phyloP scores from a whole-genome alignment of 2,329 filamentous ascomycete genomes.

The Colletotrichum sp. region DNA sequence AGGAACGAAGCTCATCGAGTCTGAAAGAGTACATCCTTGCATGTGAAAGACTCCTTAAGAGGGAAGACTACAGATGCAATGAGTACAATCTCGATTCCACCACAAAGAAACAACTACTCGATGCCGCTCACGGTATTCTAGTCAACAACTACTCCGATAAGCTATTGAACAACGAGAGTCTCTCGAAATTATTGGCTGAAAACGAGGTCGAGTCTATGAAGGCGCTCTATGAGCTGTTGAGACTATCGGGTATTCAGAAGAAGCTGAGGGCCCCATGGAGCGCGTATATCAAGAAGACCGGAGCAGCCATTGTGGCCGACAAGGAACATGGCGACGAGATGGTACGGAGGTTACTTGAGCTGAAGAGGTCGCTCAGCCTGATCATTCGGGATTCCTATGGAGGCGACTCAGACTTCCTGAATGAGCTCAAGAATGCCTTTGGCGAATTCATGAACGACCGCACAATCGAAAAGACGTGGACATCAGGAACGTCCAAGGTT shows the following conservation, averaged over 20 bases:
- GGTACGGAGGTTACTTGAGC: slow-evolving; percentile 80
- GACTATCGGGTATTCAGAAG: slow-evolving; percentile 72
- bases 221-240: slow-evolving; percentile 78
- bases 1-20: slow-evolving; percentile 64
- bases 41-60: slow-evolving; percentile 71
- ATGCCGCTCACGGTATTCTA: slow-evolving; percentile 74
- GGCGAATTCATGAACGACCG: slow-evolving; percentile 92
- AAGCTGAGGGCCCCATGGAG: slow-evolving; percentile 77
- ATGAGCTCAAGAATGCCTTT: slow-evolving; percentile 84
- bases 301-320: slow-evolving; percentile 80
- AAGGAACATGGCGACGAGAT: slow-evolving; percentile 81
- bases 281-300: slow-evolving; percentile 78
- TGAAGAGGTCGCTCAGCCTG: slow-evolving; percentile 80
- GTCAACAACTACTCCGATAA: slow-evolving; percentile 71
- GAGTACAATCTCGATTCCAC: slow-evolving; percentile 81
- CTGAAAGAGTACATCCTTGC: slow-evolving; percentile 79
- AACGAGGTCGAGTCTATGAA: slow-evolving; percentile 74
- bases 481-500: slow-evolving; percentile 87
- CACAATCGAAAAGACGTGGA: slow-evolving; percentile 73
- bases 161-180: slow-evolving; percentile 68
- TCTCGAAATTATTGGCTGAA: slow-evolving; percentile 75
- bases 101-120: slow-evolving; percentile 79
- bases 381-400: slow-evolving; percentile 80
- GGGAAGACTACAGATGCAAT: slow-evolving; percentile 79
- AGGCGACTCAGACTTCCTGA: slow-evolving; percentile 76